Evolutionary conservation across 768 basidiomycete species (phyloP), one percentile per base, ranked within the genome.

Genomic region (Cystobasidium ongulense): DNA sequence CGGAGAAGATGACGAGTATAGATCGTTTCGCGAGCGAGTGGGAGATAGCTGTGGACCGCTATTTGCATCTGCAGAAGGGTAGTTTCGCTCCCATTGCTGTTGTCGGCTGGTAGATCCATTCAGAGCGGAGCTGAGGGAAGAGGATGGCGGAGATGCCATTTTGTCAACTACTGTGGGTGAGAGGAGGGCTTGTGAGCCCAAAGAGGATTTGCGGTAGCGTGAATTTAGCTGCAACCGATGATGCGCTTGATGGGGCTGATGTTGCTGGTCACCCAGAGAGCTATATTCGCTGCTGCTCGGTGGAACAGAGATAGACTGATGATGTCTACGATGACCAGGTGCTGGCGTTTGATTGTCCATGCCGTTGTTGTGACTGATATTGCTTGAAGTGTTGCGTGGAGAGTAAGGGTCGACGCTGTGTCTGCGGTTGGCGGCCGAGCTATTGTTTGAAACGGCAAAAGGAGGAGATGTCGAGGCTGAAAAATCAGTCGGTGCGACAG

Each of bases 191-290:
- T 59, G 57, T 35, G 57, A 59, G 8, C 63, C 63, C 15, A 64
- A 23, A 27, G 63, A 64, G 25, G 38, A 18, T 64, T 64, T 64
- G 5, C 63, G 63, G 39, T 64, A 64, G 38, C 63, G 63, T 15
- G 57, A 59, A 4, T 23, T 23, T 11, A 59, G 57, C 11, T 59
- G 46, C 46, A 50, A 17, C 18, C 15, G 21, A 21, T 50, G 46
- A 50, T 50, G 46, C n/a, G 46, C 18, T 50, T 50, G 46, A 21
- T 50, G 7, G 46, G 46, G n/a, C 18, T 50, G 46, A 21, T 59
- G 57, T 59, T 59, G 57, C 5, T 59, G 27, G 17, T 59, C 57
- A 15, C 27, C 27, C 5, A 59, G 13, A 15, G 17, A 59, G 57
- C 57, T 59, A 35, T 59, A 59, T 23, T 59, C 57, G 57, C 46